Evolutionary conservation across 179 eudicot species (phyloP), one percentile per base, ranked within the genome.

Genomic region (Kewa caespitosa): DNA sequence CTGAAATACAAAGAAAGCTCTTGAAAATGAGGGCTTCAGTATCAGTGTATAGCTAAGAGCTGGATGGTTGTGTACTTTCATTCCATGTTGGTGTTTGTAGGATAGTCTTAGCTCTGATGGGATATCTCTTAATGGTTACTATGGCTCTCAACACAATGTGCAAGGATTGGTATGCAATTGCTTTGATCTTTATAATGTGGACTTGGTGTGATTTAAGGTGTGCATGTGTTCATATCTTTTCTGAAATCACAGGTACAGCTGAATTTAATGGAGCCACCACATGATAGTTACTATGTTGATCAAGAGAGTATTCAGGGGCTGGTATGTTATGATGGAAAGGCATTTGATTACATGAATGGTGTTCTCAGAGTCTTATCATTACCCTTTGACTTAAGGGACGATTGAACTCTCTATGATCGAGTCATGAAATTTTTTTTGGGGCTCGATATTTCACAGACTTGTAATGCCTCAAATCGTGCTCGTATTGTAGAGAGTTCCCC

Each of bases 231-330:
- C n/a, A 69, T 67, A 62, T 64, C 15, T 39, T 76, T 28, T 11
- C 23, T 52, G 20, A 18, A 43, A 50, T 76, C 77, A 79, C 87
- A 83, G 91, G 83, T 91, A 74, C 97, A 91, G 80, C 81, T 95
- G 84, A 95, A 95, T 85, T 84, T 95, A 83, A 93, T 95, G 99
- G 99, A 91, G 85, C 97, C 93, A 52, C 97, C 97, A n/a, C 90
- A 93, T 77, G 99, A 95, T 80, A 87, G 86, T 78, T 95, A 91
- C 80, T 92, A 88, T 79, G 94, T 89, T 69, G 87, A 86, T 78
- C 95, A 86, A 80, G 93, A 84, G 70, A 87, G 87, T 78, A 88
- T 92, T 82, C 93, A 86, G 59, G 93, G 97, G 73, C 89, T 93
- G 98, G 98, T 93, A 87, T 60, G 95, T 80, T 38, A 59, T 75